Evolutionary conservation across 1,139 yeast genomes (phyloP), one percentile per base, ranked within the genome.

Genomic region (Magnusiomyces tetraspermus): DNA sequence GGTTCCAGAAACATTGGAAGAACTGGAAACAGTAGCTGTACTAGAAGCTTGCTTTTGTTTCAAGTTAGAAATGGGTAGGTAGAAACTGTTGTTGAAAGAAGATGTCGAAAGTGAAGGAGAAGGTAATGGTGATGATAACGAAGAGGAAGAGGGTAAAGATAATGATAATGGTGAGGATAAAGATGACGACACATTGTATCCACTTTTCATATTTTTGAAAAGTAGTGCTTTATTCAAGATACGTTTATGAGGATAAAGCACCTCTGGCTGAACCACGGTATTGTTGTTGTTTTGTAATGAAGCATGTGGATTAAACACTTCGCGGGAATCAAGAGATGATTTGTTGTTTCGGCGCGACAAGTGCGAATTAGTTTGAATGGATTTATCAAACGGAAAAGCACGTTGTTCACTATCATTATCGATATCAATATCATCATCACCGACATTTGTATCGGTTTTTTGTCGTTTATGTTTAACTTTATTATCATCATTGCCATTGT

Each of bases 291-390:
- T n/a, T n/a, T n/a, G n/a, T n/a, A n/a, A n/a, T n/a, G n/a, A n/a
- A n/a, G n/a, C n/a, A n/a, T n/a, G n/a, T n/a, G n/a, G n/a, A 28
- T 28, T 28, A 8, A 6, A 28, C 11, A 8, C 11, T 28, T 28
- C 11, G 33, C 11, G 6, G 33, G 11, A 8, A 28, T 28, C 11
- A 8, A 6, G 33, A 28, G 33, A 28, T 6, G 33, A 28, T 28
- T 28, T 8, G 33, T n/a, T n/a, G 33, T 28, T 8, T 28, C 33
- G 33, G 33, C 11, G 33, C 6, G 11, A 8, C 11, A 28, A 28
- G 33, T 28, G 33, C 10, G 50, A 43, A 22, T 23, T 21, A 1
- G 55, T 53, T 48, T 53, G 55, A 13, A 43, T 40, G 4, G 51
- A 31, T 28, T 48, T 53, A 28, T 53, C 52, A 11, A 21, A 50